Conservation (phyloP, 2,329 filamentous ascomycete genomes). For the Curvularia verruculosa region DNA sequence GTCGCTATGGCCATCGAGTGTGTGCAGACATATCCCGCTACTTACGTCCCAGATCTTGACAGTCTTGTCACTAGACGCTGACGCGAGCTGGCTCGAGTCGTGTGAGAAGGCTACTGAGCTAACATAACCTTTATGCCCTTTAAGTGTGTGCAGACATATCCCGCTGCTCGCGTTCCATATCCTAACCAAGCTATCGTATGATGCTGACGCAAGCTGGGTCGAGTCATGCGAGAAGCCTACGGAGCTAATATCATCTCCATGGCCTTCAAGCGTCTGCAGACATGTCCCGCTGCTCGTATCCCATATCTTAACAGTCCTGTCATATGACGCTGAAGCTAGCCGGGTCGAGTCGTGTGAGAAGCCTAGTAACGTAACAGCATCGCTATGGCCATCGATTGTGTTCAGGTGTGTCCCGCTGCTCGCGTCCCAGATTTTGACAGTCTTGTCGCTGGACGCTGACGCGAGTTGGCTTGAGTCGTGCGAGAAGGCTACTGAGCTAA, state of each 20-base stretch:
- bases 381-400: rapidly evolving
- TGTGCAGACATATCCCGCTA: too few relatives aligned
- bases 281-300: constrained; percentile 1
- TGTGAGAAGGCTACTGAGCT: too few relatives aligned
- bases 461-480: constrained; percentile 9
- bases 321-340: constrained; percentile 1
- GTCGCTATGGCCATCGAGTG: too few relatives aligned
- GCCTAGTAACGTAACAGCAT: constrained; percentile 14
- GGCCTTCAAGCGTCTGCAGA: constrained; percentile 17
- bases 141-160: too few relatives aligned
- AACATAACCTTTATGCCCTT: too few relatives aligned
- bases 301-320: constrained; percentile 15
- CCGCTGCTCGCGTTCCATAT: constrained; percentile 29
- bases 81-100: too few relatives aligned
- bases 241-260: constrained; percentile 4
- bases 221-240: constrained; percentile 10
- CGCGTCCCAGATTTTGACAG: too few relatives aligned
- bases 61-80: too few relatives aligned
- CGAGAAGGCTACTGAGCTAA: constrained; percentile 17
- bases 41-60: too few relatives aligned
- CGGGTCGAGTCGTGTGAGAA: constrained; percentile 16
- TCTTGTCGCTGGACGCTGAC: neutral
- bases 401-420: too few relatives aligned
- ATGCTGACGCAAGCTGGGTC: neutral
- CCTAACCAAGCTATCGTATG: constrained; percentile 8